Percentiles rank a stretch among this genome's conserved stretches.
These are phyloP conservation scores for Ophiostoma pallidulum DNA, from an alignment of 2,329 filamentous ascomycete genomes.

Conservation along the genomic window DNA sequence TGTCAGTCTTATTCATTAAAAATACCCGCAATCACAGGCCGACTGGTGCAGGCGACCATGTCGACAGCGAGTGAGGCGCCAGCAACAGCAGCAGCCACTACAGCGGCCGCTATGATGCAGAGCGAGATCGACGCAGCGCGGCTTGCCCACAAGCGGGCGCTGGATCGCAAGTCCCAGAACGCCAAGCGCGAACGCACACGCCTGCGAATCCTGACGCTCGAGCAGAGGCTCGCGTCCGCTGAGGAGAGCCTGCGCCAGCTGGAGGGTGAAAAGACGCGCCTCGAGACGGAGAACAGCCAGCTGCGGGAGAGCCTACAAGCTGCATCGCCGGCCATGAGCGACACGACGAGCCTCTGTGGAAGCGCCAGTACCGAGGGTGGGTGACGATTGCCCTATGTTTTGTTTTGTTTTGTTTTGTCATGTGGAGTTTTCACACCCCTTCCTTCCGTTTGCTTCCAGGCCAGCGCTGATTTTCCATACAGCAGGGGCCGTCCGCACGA, in stretches of 20 bases:
- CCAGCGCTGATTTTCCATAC: no score
- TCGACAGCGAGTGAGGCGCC: no score
- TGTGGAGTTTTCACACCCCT: no score
- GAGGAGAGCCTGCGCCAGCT: not conserved
- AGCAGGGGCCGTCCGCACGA: no score
- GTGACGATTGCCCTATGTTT: no score
- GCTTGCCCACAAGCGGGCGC: constrained; percentile 1
- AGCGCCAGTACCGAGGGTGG: no score
- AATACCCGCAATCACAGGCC: not conserved
- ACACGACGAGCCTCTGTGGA: no score
- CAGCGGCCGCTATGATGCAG: not conserved
- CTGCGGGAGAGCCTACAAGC: not conserved
- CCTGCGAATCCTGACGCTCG: not conserved
- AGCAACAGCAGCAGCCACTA: not conserved
- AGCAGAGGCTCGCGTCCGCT: not conserved
- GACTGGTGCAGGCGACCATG: not conserved
- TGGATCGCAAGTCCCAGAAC: constrained; percentile 4
- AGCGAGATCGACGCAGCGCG: not conserved
- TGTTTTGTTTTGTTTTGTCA: no score
- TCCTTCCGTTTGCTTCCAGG: no score
- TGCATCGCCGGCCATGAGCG: no score
- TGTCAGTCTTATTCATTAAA: not conserved
- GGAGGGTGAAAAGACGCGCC: not conserved
- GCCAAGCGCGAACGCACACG: constrained; percentile 1
- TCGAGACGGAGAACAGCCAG: not conserved